A percentile compares a stretch with the other conserved stretches of the same genome.
Conservation (phyloP, 805 yeast species). For the Metschnikowia drakensbergensis region DNA sequence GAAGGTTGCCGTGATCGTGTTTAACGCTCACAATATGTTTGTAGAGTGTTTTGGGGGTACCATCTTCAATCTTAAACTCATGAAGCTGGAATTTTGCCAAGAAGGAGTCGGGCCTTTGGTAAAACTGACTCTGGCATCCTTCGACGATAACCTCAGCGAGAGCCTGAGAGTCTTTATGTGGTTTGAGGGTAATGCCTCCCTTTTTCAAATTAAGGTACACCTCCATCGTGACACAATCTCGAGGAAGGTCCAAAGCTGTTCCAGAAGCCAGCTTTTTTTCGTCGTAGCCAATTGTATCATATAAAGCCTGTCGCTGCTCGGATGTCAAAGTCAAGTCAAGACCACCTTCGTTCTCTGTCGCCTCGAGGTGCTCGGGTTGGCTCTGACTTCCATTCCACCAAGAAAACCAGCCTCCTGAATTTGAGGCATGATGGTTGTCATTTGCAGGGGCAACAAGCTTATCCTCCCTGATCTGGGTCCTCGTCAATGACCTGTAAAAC, state of each 20-base stretch:
- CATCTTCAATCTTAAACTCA: slow-evolving; percentile 84
- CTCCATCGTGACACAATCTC: slow-evolving; percentile 66
- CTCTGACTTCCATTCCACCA: slow-evolving; percentile 55
- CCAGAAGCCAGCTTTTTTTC: slow-evolving; percentile 48
- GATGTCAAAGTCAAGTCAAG: slow-evolving; percentile 53
- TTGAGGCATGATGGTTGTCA: slow-evolving; percentile 15
- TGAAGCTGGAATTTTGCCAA: slow-evolving; percentile 67
- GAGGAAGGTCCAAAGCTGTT: slow-evolving; percentile 62
- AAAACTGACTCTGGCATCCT: slow-evolving; percentile 69
- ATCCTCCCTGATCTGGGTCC: slow-evolving; percentile 60
- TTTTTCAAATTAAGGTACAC: slow-evolving; percentile 63
- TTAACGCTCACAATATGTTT: slow-evolving; percentile 86
- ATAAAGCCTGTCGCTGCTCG: slow-evolving; percentile 83
- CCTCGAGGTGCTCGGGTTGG: slow-evolving; percentile 24
- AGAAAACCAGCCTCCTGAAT: slow-evolving; percentile 58
- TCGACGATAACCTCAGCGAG: slow-evolving; percentile 80
- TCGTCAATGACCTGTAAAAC: slow-evolving; percentile 79
- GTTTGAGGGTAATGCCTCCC: slow-evolving; percentile 68
- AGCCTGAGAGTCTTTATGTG: slow-evolving; percentile 38
- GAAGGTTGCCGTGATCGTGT: slow-evolving; percentile 45
- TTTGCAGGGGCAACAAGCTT: slow-evolving; percentile 23
- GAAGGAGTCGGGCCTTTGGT: slow-evolving; percentile 77
- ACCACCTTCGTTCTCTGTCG: slow-evolving; percentile 26
- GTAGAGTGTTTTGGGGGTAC: slow-evolving; percentile 72
- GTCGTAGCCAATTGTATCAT: slow-evolving; percentile 89